phyloP scores from a whole-genome alignment of 176 grass and related monocot species.

The Juncus inflexus region DNA sequence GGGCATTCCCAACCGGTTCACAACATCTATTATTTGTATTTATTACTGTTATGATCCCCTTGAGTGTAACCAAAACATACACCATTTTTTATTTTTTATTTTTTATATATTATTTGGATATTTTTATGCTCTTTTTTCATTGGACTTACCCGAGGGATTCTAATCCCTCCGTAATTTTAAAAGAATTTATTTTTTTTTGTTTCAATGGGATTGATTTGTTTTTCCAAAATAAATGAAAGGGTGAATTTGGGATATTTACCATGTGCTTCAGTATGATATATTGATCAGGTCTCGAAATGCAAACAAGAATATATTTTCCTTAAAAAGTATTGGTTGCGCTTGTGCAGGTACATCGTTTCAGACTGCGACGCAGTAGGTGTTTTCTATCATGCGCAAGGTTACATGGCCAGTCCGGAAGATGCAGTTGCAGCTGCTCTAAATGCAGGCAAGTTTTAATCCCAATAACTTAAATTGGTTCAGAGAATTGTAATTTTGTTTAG shows the following conservation, averaged over 20 bases:
- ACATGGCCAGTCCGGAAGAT: slow-evolving; percentile 71
- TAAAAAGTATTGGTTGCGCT: background rate
- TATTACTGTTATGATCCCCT: background rate
- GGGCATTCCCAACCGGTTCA: background rate
- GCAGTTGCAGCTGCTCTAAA: slow-evolving; percentile 69
- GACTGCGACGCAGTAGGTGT: slow-evolving; percentile 90
- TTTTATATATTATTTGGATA: no score
- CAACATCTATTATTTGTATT: background rate
- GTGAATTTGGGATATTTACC: background rate
- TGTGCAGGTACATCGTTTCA: slow-evolving; percentile 68
- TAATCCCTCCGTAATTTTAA: background rate
- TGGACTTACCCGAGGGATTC: no score
- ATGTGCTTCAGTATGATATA: background rate
- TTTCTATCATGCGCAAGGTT: slow-evolving; percentile 60
- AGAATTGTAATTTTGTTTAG: background rate
- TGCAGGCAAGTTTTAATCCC: slow-evolving; percentile 36
- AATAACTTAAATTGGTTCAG: background rate
- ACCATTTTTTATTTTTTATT: no score
- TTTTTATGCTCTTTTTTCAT: no score
- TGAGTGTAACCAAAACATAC: background rate
- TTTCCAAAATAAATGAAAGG: background rate
- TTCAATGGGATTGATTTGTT: background rate
- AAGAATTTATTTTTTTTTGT: background rate
- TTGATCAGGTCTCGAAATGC: background rate
- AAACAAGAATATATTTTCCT: background rate